These are phyloP conservation scores for Pythium rishiriense DNA, from an alignment of 352 stramenopile species.

Conservation along the genomic window DNA sequence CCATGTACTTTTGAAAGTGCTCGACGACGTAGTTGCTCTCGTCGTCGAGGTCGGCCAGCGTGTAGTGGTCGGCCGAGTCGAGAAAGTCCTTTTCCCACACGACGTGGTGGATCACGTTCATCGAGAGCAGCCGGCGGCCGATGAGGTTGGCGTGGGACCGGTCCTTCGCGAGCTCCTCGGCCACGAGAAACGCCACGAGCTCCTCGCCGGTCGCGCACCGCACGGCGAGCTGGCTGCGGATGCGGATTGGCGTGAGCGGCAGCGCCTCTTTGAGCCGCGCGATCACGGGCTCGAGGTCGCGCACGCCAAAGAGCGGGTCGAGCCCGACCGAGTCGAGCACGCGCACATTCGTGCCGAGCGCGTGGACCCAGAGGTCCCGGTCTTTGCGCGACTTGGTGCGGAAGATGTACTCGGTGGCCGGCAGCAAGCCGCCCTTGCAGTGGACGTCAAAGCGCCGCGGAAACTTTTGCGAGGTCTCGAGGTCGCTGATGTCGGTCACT, in stretches of 20 bases:
- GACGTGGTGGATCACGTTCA: conserved; percentile 86
- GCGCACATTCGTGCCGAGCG: conserved; percentile 66
- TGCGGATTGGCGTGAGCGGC: conserved; percentile 60
- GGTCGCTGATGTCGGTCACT: conserved; percentile 62
- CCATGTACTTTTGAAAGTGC: conserved; percentile 82
- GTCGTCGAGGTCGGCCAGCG: conserved; percentile 56
- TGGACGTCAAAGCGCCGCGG: conserved; percentile 70
- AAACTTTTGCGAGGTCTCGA: conserved; percentile 69
- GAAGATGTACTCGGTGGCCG: conserved; percentile 72
- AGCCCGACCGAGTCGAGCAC: conserved; percentile 46
- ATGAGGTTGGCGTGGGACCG: conserved; percentile 54
- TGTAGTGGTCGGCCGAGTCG: conserved; percentile 75
- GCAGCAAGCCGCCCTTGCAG: conserved; percentile 70
- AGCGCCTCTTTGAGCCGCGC: conserved; percentile 55
- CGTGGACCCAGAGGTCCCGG: conserved; percentile 69
- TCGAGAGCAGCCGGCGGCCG: conserved; percentile 60
- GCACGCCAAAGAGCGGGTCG: conserved; percentile 51
- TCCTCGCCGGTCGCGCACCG: conserved; percentile 66
- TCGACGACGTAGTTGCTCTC: conserved; percentile 66
- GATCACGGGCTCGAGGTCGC: conserved; percentile 57
- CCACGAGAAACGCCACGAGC: conserved; percentile 69
- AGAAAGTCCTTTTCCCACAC: conserved; percentile 85
- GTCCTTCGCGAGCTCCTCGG: conserved; percentile 50
- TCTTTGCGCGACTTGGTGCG: conserved; percentile 79
- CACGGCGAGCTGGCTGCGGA: conserved; percentile 61